phyloP scores from a whole-genome alignment of 2,329 filamentous ascomycete species.

The Scolecobasidium constrictum region DNA sequence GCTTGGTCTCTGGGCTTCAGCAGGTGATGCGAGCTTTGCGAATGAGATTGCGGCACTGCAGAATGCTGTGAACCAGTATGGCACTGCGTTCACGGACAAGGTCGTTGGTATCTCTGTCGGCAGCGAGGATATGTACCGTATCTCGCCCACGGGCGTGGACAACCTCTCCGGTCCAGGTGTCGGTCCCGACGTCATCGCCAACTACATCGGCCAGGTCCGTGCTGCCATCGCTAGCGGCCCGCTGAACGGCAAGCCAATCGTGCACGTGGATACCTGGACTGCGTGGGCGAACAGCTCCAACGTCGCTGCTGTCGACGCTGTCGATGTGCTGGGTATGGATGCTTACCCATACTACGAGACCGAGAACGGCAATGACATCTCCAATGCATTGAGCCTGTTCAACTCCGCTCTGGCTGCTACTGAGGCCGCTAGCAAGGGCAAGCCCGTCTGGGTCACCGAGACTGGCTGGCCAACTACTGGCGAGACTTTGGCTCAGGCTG shows the following conservation, averaged over 20 bases:
- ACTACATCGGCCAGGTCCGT: slow-evolving; percentile 62
- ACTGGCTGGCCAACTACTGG: slow-evolving; percentile 78
- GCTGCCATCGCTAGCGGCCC: slow-evolving; percentile 51
- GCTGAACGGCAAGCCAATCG: slow-evolving; percentile 49
- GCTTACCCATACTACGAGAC: slow-evolving; percentile 77
- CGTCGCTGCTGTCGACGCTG: slow-evolving; percentile 53
- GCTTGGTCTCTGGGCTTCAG: slow-evolving; percentile 60
- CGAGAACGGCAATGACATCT: slow-evolving; percentile 45
- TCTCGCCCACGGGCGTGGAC: slow-evolving; percentile 55
- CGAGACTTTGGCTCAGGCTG: slow-evolving; percentile 45
- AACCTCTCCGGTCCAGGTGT: slow-evolving; percentile 53
- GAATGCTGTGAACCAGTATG: slow-evolving; percentile 58
- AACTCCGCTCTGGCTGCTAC: slow-evolving; percentile 51
- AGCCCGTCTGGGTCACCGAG: slow-evolving; percentile 78
- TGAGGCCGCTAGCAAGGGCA: slow-evolving; percentile 46
- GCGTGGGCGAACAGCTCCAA: slow-evolving; percentile 39
- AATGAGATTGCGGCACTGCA: slow-evolving; percentile 67
- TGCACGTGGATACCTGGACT: slow-evolving; percentile 87
- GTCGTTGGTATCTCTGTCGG: slow-evolving; percentile 79
- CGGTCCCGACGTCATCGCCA: slow-evolving; percentile 49
- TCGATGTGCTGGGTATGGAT: slow-evolving; percentile 76
- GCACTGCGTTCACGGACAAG: slow-evolving; percentile 50
- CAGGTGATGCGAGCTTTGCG: slow-evolving; percentile 42
- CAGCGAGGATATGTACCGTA: slow-evolving; percentile 58
- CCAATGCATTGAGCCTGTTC: slow-evolving; percentile 55